Evolutionary conservation across 106 monocot species (phyloP).

Genomic region (Allium sativum): DNA sequence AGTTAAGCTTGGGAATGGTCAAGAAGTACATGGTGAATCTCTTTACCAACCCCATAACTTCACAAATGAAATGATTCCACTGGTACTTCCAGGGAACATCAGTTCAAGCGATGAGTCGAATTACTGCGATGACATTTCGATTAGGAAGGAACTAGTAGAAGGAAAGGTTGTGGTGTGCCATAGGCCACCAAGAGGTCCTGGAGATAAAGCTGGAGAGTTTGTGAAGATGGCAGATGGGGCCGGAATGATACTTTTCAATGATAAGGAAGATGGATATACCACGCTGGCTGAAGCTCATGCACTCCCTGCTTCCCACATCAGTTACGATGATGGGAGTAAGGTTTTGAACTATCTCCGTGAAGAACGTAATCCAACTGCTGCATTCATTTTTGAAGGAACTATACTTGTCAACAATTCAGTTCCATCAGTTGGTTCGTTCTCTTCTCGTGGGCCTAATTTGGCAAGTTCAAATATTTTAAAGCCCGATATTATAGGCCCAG

Average conservation of each 20-base stretch:
- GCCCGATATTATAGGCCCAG: slow-evolving; percentile 11
- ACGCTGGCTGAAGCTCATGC: slow-evolving; percentile 14
- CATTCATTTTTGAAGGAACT: slow-evolving; percentile 7
- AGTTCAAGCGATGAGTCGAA: too few relatives aligned
- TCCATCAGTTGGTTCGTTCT: slow-evolving; percentile 1
- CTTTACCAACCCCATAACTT: too few relatives aligned
- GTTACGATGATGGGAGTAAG: too few relatives aligned
- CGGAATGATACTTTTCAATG: slow-evolving; percentile 20
- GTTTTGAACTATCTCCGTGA: too few relatives aligned
- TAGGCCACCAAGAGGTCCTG: slow-evolving; percentile 1
- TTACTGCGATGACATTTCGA: too few relatives aligned
- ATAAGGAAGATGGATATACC: not conserved
- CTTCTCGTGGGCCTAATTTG: slow-evolving; percentile 12
- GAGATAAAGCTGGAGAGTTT: not conserved
- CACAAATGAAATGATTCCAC: too few relatives aligned
- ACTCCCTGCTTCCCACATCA: too few relatives aligned
- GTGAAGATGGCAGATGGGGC: slow-evolving; percentile 19
- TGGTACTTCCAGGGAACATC: too few relatives aligned
- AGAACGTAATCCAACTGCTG: too few relatives aligned
- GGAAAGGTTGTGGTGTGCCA: too few relatives aligned
- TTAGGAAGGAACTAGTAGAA: slow-evolving; percentile 4
- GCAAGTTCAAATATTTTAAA: slow-evolving; percentile 4
- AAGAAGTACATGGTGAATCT: too few relatives aligned
- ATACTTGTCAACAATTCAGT: not conserved
- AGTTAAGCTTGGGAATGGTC: slow-evolving; percentile 16